A percentile compares a stretch with the other conserved stretches of the same genome.
Conservation (phyloP, 805 yeast species). For the Wickerhamiella hasegawae region DNA sequence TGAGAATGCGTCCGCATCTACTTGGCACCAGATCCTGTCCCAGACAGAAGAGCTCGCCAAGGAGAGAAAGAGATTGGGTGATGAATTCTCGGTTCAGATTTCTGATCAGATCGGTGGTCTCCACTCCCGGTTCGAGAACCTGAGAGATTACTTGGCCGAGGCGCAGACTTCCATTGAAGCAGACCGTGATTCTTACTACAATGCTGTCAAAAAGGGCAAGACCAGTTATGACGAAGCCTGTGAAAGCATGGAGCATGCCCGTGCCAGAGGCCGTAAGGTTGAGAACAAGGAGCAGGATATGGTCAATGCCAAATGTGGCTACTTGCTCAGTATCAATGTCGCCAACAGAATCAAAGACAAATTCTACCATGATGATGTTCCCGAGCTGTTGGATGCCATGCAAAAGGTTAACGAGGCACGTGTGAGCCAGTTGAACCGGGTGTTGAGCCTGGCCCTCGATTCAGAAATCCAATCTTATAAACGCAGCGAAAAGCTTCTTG, state of each 20-base stretch:
- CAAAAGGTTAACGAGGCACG: conserved; percentile 76
- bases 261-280: conserved; percentile 55
- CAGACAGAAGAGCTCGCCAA: conserved; percentile 69
- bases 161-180: conserved; percentile 43
- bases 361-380: conserved; percentile 81
- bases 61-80: conserved; percentile 43
- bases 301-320: conserved; percentile 77
- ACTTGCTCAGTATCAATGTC: conserved; percentile 61
- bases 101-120: conserved; percentile 44
- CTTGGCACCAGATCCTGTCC: conserved; percentile 78
- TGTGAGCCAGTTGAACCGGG: conserved; percentile 51
- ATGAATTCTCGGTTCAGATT: conserved; percentile 42
- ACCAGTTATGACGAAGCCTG: conserved; percentile 70
- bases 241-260: conserved; percentile 59
- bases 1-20: conserved; percentile 70
- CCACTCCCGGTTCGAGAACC: conserved; percentile 34
- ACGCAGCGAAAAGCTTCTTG: conserved; percentile 25
- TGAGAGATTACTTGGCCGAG: conserved; percentile 39
- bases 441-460: conserved; percentile 44
- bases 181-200: conserved; percentile 32
- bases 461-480: conserved; percentile 44
- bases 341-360: conserved; percentile 89
- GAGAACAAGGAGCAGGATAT: conserved; percentile 56
- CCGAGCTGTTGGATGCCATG: conserved; percentile 68
- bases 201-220: conserved; percentile 48